Evolutionary conservation across 306 rosid species (phyloP).

Genomic region (Ammopiptanthus mongolicus): DNA sequence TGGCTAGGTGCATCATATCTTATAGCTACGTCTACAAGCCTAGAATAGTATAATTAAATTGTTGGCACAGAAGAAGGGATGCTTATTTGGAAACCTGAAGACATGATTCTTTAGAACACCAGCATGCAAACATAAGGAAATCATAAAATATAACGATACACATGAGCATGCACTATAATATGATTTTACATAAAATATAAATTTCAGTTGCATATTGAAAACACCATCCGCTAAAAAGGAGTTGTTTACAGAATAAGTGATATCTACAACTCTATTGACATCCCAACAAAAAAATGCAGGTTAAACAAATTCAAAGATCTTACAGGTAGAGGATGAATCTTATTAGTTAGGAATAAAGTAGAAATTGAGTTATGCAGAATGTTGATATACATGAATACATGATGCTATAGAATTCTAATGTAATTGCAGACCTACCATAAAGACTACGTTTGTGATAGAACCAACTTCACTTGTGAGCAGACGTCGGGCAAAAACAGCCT

Average conservation of each 20-base stretch:
- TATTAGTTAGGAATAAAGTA: not conserved
- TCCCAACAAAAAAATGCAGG: not conserved
- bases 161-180: not conserved
- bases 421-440: conserved; percentile 59
- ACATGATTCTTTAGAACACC: not conserved
- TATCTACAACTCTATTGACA: not conserved
- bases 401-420: not conserved
- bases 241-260: not conserved
- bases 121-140: not conserved
- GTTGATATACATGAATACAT: not conserved
- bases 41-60: not conserved
- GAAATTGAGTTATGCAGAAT: not conserved
- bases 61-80: not conserved
- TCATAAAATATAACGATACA: not conserved
- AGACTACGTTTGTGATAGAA: conserved; percentile 77
- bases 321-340: not conserved
- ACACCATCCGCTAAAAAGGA: not conserved
- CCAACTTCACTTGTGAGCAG: conserved; percentile 82
- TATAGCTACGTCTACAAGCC: not conserved
- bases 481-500: conserved; percentile 75
- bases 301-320: not conserved
- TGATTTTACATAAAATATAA: not conserved
- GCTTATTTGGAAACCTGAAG: not conserved
- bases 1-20: not conserved
- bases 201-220: not conserved